phyloP scores from a whole-genome alignment of 1,139 yeast species.

The Taiozyma onychis region DNA sequence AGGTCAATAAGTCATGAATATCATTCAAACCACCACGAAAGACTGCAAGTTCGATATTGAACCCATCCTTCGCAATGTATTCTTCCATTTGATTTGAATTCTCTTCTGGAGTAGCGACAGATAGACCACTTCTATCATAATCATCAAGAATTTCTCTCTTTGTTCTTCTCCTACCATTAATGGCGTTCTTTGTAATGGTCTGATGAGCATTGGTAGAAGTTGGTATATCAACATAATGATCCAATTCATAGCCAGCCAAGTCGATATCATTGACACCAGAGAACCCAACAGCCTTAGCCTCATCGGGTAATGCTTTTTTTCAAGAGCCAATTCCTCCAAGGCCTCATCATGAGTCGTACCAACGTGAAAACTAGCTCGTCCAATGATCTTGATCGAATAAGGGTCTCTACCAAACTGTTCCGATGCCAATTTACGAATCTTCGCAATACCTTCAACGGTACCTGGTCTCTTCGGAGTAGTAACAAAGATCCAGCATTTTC shows the following conservation, averaged over 20 bases:
- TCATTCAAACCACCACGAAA: constrained; percentile 31
- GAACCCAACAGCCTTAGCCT: no score
- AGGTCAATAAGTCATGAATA: constrained; percentile 20
- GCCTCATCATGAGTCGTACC: constrained; percentile 8
- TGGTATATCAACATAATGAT: constrained; percentile 1
- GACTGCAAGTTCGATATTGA: constrained; percentile 30
- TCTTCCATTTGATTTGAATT: constrained; percentile 26
- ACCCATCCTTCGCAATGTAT: constrained; percentile 35
- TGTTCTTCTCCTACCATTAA: constrained; percentile 4
- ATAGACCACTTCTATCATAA: constrained; percentile 7
- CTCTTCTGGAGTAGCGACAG: constrained; percentile 11
- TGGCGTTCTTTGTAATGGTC: neutral
- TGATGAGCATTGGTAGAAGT: constrained; percentile 9
- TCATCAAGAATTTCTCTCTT: neutral
- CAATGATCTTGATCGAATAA: constrained; percentile 14
- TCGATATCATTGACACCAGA: no score
- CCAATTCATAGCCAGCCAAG: no score
- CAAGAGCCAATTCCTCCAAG: no score
- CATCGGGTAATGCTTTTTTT: no score
- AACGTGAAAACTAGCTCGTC: constrained; percentile 20
- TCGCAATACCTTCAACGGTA: constrained; percentile 14
- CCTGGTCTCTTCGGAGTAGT: constrained; percentile 23
- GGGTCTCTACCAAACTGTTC: constrained; percentile 8
- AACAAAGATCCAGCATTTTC: constrained; percentile 23
- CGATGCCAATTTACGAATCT: neutral